phyloP scores from a whole-genome alignment of 805 yeast genomes.

The Kazachstania africana region DNA sequence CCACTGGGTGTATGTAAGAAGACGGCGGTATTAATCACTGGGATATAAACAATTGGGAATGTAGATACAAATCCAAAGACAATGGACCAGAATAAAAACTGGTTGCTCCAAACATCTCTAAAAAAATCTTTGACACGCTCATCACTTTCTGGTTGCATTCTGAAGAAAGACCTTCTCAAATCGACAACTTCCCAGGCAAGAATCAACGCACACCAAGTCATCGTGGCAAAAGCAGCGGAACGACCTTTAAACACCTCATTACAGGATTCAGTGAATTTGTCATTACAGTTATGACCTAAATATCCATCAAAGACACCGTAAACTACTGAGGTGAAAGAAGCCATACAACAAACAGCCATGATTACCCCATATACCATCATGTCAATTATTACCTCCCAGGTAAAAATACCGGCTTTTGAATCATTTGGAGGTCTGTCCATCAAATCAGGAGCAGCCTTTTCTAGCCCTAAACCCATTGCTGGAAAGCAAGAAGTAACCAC shows the following conservation, averaged over 20 bases:
- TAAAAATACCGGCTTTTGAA: conserved; percentile 72
- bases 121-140: conserved; percentile 49
- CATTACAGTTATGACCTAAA: conserved; percentile 56
- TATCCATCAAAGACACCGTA: conserved; percentile 57
- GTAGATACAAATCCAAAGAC: conserved; percentile 56
- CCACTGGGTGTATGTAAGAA: conserved; percentile 62
- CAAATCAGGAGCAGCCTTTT: conserved; percentile 88
- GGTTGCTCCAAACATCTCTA: conserved; percentile 59
- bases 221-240: conserved; percentile 63
- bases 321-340: conserved; percentile 51
- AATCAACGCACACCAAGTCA: conserved; percentile 79
- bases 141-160: conserved; percentile 55
- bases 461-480: conserved; percentile 94
- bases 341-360: conserved; percentile 63
- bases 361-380: conserved; percentile 62
- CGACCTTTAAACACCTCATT: conserved; percentile 59
- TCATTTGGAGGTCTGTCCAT: conserved; percentile 92
- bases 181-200: conserved; percentile 81
- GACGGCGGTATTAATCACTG: conserved; percentile 71
- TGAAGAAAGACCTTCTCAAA: conserved; percentile 55
- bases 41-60: conserved; percentile 77
- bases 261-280: conserved; percentile 36
- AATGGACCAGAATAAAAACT: conserved; percentile 74
- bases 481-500: conserved; percentile 98
- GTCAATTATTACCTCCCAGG: conserved; percentile 54